Conservation (phyloP, 78 protist genomes). For the Cavenderia fasciculata region DNA sequence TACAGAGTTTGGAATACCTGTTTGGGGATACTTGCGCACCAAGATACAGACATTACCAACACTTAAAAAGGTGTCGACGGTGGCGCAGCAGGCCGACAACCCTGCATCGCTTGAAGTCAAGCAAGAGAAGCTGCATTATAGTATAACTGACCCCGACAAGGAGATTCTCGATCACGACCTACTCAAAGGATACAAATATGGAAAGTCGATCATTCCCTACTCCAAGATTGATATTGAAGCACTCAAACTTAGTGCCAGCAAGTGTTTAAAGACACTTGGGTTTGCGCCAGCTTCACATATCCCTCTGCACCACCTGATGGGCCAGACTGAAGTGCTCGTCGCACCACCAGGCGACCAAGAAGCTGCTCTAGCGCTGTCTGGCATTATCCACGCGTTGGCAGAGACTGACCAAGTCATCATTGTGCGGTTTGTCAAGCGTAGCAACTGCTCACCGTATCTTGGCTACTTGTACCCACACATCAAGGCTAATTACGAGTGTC, state of each 20-base stretch:
- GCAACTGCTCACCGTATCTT: constrained; percentile 21
- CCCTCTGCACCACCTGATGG: constrained; percentile 39
- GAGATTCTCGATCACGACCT: constrained; percentile 55
- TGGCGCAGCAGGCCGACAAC: constrained; percentile 10
- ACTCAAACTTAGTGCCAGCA: constrained; percentile 30
- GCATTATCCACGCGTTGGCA: constrained; percentile 62
- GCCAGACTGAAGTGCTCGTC: constrained; percentile 49
- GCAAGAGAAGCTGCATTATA: constrained; percentile 34
- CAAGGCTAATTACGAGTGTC: constrained; percentile 59
- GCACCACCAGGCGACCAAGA: constrained; percentile 60
- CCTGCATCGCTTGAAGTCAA: constrained; percentile 27
- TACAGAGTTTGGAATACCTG: constrained; percentile 28
- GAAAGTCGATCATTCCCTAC: constrained; percentile 80
- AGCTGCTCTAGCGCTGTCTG: constrained; percentile 42
- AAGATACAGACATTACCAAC: constrained; percentile 58
- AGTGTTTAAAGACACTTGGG: constrained; percentile 66
- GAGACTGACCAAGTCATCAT: constrained; percentile 68
- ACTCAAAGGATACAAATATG: constrained; percentile 80
- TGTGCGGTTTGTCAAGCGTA: constrained; percentile 76
- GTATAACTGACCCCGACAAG: constrained; percentile 72
- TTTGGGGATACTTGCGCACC: constrained; percentile 62
- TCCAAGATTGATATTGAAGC: constrained; percentile 80
- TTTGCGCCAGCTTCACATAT: constrained; percentile 1
- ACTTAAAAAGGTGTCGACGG: constrained; percentile 59
- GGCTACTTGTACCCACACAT: constrained; percentile 48